Percentiles rank a stretch among this genome's conserved stretches.
Evolutionary conservation across 75 land plant genomes (phyloP).

Genomic region (Picea sitchensis): DNA sequence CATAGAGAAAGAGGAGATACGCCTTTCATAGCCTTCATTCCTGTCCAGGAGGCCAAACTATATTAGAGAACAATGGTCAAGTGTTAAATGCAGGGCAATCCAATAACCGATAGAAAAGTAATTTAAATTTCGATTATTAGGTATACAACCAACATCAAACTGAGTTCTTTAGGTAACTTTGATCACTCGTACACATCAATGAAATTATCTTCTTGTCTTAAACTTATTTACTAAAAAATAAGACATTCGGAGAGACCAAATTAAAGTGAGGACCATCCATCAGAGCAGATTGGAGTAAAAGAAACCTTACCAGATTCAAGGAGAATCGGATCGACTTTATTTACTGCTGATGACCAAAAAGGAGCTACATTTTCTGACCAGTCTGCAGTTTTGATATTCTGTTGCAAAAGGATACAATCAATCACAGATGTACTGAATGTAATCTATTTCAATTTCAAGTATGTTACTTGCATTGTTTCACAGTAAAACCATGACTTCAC

Average conservation of each 20-base stretch:
- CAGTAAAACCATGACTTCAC: conserved; percentile 17
- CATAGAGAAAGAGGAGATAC: conserved; percentile 83
- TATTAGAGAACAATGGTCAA: too few species aligned
- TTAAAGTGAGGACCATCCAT: background rate
- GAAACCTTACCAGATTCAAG: conserved; percentile 47
- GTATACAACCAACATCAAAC: too few species aligned
- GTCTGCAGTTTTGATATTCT: conserved; percentile 85
- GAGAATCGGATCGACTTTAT: conserved; percentile 68
- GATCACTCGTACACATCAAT: too few species aligned
- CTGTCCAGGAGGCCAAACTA: conserved; percentile 21
- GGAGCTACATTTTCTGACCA: conserved; percentile 91
- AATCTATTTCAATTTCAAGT: too few species aligned
- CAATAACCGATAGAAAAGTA: too few species aligned
- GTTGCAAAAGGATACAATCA: conserved; percentile 7
- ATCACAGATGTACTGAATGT: background rate
- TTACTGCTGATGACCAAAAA: conserved; percentile 96
- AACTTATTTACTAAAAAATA: too few species aligned
- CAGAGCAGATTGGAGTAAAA: background rate
- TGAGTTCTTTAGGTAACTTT: too few species aligned
- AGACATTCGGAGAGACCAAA: too few species aligned
- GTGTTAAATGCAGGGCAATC: too few species aligned
- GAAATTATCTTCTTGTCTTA: background rate
- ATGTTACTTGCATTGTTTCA: too few species aligned
- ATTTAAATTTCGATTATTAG: too few species aligned
- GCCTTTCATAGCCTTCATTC: conserved; percentile 80